Evolutionary conservation across 2,329 filamentous ascomycete species (phyloP), one percentile per base, ranked within the genome.

Genomic region (Paracamarosporium sp.): DNA sequence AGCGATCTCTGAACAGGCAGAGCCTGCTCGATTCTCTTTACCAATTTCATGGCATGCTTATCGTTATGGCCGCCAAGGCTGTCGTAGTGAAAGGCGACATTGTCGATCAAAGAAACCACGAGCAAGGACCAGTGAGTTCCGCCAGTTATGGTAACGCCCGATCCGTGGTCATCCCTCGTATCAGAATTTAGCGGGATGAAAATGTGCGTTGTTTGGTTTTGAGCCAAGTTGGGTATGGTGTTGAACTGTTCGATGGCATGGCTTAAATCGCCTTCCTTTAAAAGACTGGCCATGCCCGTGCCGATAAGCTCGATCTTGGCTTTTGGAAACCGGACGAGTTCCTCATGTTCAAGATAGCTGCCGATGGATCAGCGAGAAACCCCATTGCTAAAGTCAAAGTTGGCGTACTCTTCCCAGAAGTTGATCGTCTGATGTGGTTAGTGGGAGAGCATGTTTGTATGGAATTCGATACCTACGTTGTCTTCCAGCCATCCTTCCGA

Each of bases 111-210:
- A 12, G 89, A 93, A 30, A 99, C 93, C 2, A 99, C 86, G 0
- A 99, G 87, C 0, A 99, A 82, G 0, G 92, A 96, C 95, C 95
- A 99, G 76, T 99, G 95, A 3, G 90, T 91, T 36, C 95, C 95
- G 38, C 91, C 93, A n/a, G 92, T 89, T n/a, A 91, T 88, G 55
- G 89, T 81, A 53, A 85, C 85, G 46, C 90, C 86, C 4, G 12
- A 7, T 4, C 24, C 22, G 30, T 48, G 45, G 20, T 48, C 45
- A 4, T 17, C 12, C 11, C 2, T 11, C 25, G 11, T 13, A 65
- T 92, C 91, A 79, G 99, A 93, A 78, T 97, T 98, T 75, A 99
- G 90, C 20, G 95, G 95, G 2, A 99, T 86, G 80, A 99, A 99
- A 67, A 97, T 90, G 78, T 99, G 95, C 4, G 93, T 96, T 40